These are phyloP conservation scores for Pythium dissotocum DNA, from an alignment of 352 stramenopile genomes.

Conservation along the genomic window DNA sequence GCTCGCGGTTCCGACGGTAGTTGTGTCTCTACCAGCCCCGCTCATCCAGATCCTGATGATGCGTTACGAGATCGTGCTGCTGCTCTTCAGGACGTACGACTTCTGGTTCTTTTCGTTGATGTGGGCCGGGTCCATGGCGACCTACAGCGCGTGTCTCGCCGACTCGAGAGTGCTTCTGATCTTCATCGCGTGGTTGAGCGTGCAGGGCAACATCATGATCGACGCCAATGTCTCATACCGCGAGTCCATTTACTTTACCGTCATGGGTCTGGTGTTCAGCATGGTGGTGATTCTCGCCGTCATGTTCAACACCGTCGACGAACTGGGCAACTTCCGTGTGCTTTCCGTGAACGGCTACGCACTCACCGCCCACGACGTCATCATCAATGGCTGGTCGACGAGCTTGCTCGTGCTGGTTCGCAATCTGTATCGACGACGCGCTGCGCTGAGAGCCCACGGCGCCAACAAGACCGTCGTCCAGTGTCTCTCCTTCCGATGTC, in stretches of 20 bases:
- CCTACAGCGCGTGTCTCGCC: slow-evolving; percentile 24
- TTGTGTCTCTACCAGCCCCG: slow-evolving; percentile 5
- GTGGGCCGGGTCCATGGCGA: slow-evolving; percentile 13
- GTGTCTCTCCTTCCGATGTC: slow-evolving; percentile 36
- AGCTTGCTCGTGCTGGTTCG: slow-evolving; percentile 33
- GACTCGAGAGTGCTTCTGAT: slow-evolving; percentile 26
- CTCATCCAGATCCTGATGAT: slow-evolving; percentile 15
- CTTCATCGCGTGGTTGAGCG: slow-evolving; percentile 22
- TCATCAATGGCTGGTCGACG: slow-evolving; percentile 34
- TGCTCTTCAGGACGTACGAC: slow-evolving; percentile 38
- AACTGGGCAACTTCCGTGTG: slow-evolving; percentile 12
- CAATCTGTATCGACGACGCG: slow-evolving; percentile 32
- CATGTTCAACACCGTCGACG: not conserved
- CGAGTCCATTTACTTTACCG: slow-evolving; percentile 14
- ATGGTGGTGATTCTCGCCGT: slow-evolving; percentile 7
- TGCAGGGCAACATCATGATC: slow-evolving; percentile 33
- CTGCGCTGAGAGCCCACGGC: slow-evolving; percentile 15
- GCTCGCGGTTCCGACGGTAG: slow-evolving; percentile 11
- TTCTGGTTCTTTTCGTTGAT: slow-evolving; percentile 42
- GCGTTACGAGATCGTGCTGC: slow-evolving; percentile 26
- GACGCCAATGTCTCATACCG: slow-evolving; percentile 27
- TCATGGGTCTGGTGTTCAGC: not conserved
- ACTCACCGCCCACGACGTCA: slow-evolving; percentile 7
- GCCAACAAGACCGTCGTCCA: slow-evolving; percentile 26
- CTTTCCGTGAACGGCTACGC: slow-evolving; percentile 16